Evolutionary conservation across 1,284 basidiomycete species (phyloP).

Genomic region (Cystobasidium slooffiae): DNA sequence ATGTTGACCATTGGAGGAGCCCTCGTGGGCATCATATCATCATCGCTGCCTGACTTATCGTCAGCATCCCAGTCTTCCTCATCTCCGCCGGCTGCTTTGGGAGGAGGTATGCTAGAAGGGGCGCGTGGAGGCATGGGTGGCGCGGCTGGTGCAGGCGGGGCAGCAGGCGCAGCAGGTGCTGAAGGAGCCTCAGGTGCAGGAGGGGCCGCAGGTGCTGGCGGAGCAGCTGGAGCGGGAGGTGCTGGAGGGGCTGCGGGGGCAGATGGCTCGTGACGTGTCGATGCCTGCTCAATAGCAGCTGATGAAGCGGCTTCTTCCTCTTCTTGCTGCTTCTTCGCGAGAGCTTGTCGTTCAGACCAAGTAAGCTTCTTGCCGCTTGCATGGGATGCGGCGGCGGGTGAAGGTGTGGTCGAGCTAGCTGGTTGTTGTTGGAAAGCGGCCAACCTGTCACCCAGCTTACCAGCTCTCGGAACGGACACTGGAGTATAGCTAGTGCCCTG

Average conservation of each 20-base stretch:
- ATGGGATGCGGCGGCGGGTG: constrained; percentile 24
- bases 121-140: constrained; percentile 30
- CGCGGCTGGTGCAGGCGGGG: constrained; percentile 43
- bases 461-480: constrained; percentile 78
- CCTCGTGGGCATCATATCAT: constrained; percentile 3
- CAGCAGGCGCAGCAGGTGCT: constrained; percentile 60
- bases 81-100: constrained; percentile 1
- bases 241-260: constrained; percentile 42
- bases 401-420: constrained; percentile 47
- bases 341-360: constrained; percentile 85
- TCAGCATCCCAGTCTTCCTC: constrained; percentile 41
- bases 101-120: constrained; percentile 13
- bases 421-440: constrained; percentile 62
- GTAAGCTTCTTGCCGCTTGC: constrained; percentile 71
- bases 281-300: constrained; percentile 59
- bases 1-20: constrained; percentile 25
- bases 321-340: constrained; percentile 79
- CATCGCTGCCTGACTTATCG: constrained; percentile 15
- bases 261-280: no score
- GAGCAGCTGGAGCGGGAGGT: constrained; percentile 52
- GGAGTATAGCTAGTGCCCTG: constrained; percentile 83
- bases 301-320: constrained; percentile 76
- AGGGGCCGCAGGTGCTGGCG: constrained; percentile 47
- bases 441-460: constrained; percentile 83
- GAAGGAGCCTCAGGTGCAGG: constrained; percentile 54